Conservation (phyloP, 345 rosid genomes). For the Salix exigua region DNA sequence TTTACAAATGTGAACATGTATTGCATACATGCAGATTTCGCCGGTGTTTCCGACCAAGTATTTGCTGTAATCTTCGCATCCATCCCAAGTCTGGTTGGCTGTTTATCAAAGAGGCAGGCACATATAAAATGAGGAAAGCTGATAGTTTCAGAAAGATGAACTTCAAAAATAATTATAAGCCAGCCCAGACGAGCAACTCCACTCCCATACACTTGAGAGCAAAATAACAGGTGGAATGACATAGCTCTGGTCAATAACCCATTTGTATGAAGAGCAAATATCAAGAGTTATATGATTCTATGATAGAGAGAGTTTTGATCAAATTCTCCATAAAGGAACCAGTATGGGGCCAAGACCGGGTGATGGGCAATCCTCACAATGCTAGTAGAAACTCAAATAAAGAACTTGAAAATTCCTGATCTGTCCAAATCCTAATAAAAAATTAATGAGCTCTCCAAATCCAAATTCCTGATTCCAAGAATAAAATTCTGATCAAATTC, state of each 20-base stretch:
- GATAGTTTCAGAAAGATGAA: not conserved
- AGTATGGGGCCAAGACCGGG: too few relatives aligned
- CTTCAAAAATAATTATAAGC: not conserved
- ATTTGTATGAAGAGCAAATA: too few relatives aligned
- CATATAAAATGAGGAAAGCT: not conserved
- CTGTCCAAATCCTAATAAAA: not conserved
- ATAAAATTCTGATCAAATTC: too few relatives aligned
- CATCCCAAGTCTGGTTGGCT: slow-evolving; percentile 94
- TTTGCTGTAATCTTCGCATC: slow-evolving; percentile 85
- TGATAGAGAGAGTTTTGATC: not conserved
- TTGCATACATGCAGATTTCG: slow-evolving; percentile 75
- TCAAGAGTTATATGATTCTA: too few relatives aligned
- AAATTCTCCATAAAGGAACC: not conserved
- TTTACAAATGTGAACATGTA: not conserved
- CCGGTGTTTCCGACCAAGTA: slow-evolving; percentile 92
- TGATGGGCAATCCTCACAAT: too few relatives aligned
- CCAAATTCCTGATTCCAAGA: not conserved
- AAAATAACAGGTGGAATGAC: not conserved
- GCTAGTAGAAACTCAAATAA: not conserved
- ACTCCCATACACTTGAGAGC: not conserved
- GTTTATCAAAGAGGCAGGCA: slow-evolving; percentile 15
- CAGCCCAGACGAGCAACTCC: not conserved
- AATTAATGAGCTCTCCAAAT: not conserved
- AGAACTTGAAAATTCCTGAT: not conserved
- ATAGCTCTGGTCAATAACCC: too few relatives aligned